Evolutionary conservation across 768 basidiomycete species (phyloP).

Genomic region (Panaeolus papilionaceus): DNA sequence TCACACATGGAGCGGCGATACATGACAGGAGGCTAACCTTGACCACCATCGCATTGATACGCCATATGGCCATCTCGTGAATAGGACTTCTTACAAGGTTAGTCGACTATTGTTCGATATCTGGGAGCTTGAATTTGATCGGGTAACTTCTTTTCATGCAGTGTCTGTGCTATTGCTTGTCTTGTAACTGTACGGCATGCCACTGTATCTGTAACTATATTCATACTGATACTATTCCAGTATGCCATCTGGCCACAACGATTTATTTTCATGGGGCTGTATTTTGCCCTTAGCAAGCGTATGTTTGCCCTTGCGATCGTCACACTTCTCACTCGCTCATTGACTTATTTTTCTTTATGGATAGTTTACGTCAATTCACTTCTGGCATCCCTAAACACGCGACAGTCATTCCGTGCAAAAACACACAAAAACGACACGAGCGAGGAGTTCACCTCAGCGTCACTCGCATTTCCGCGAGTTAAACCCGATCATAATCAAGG

Average conservation of each 20-base stretch:
- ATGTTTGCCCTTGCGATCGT: neutral
- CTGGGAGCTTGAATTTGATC: neutral
- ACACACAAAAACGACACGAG: neutral
- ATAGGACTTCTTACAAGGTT: constrained; percentile 31
- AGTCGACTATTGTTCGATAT: neutral
- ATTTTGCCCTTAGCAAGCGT: constrained; percentile 35
- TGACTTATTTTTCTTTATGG: neutral
- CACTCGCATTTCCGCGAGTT: neutral
- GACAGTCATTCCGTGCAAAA: constrained; percentile 14
- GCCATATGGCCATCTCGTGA: neutral
- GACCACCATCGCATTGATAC: neutral
- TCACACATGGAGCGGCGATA: neutral
- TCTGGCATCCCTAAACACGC: constrained; percentile 28
- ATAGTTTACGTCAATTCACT: constrained; percentile 31
- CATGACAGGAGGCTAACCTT: neutral
- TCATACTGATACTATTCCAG: constrained; percentile 13
- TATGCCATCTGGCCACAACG: constrained; percentile 33
- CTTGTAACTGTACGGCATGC: constrained; percentile 28
- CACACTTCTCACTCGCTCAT: neutral
- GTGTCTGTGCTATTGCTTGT: constrained; percentile 31
- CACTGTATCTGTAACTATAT: neutral
- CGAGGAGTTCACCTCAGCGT: neutral
- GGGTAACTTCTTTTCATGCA: constrained; percentile 13
- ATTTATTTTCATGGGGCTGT: constrained; percentile 34
- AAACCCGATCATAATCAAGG: neutral